Conservation (phyloP, 2,329 filamentous ascomycete species). For the Neonectria magnoliae region DNA sequence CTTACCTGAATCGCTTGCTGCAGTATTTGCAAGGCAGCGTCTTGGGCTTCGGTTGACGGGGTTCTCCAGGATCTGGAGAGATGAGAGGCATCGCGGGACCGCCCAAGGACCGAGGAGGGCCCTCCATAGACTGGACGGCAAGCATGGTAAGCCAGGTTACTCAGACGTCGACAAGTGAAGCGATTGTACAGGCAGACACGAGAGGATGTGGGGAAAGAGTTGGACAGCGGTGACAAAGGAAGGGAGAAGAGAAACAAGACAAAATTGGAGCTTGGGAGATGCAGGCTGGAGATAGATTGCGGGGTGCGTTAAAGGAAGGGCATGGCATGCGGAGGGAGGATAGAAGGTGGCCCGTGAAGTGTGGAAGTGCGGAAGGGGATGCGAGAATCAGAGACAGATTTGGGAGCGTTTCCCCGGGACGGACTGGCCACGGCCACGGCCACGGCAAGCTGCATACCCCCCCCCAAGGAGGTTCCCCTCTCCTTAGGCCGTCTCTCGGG, state of each 20-base stretch:
- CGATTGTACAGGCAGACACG: slow-evolving; percentile 15
- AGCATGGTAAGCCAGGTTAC: slow-evolving; percentile 55
- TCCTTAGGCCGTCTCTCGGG: slow-evolving; percentile 19
- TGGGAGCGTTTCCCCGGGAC: slow-evolving; percentile 19
- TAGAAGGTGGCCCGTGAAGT: slow-evolving; percentile 39
- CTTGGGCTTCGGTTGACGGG: slow-evolving; percentile 68
- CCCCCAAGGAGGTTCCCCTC: slow-evolving; percentile 25
- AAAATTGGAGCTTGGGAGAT: slow-evolving; percentile 43
- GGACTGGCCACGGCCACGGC: slow-evolving; percentile 28
- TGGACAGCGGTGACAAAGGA: slow-evolving; percentile 29
- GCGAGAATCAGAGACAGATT: slow-evolving; percentile 23
- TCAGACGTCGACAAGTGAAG: slow-evolving; percentile 31
- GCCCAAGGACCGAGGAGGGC: slow-evolving; percentile 46
- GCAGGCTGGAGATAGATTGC: slow-evolving; percentile 42
- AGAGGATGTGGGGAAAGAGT: slow-evolving; percentile 33
- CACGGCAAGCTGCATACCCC: slow-evolving; percentile 37
- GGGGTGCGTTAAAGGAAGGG: slow-evolving; percentile 42
- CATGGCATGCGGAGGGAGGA: slow-evolving; percentile 42
- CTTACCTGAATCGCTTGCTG: slow-evolving; percentile 70
- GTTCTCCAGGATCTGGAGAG: slow-evolving; percentile 59
- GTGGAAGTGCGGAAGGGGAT: slow-evolving; percentile 10
- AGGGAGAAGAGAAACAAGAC: slow-evolving; percentile 35
- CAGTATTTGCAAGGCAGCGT: slow-evolving; percentile 71
- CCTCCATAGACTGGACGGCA: slow-evolving; percentile 64
- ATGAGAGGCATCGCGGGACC: slow-evolving; percentile 40